Base-by-base conservation (phyloP, 164 flowering plant genomes). In the Aristolochia fimbriata region DNA sequence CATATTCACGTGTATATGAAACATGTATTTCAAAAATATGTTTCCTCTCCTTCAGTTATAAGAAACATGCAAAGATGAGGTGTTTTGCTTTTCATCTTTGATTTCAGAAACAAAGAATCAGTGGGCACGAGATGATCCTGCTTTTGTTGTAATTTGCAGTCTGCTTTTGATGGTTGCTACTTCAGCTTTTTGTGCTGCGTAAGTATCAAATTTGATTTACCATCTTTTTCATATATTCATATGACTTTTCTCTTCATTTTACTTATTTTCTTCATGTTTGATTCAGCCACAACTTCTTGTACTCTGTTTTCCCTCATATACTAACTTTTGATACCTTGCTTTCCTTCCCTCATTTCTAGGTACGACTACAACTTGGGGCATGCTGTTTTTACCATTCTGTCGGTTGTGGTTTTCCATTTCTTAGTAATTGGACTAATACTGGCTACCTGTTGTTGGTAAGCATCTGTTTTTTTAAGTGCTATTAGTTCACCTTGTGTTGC, bases 41-140 rank as follows among this genome's bases (percentile, higher is more conserved):
- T 17, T 17, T 11, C 52, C 19, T 11, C 16, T 49, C 8, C 52
- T 49, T 49, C 22, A 11, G 52, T 49, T 55, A 14, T 47, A 16
- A 25, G 30, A 48, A 5, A 30, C 55, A 2, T 16, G 52, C 21
- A 45, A 58, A 62, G 52, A 45, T 58, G 45, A 60, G 41, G 23
- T 57, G 30, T 60, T 10, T n/a, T 49, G 45, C 56, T 51, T 52
- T 58, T 66, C 43, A 27, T 58, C n/a, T 60, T 68, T 72, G 41
- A 3, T 68, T 41, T 74, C 93, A 94, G 99, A 94, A 83, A 94
- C 99, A 58, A 94, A 94, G 81, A 94, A 94, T 67, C 99, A 94
- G 65, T 94, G 99, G 99, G 99, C 99, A 65, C 96, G 99, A 57
- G 99, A 94, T 74, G 99, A 94, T 77, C 99, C 99, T 60, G 99